Conservation (phyloP, 306 rosid genomes). For the Vachellia collinsii region DNA sequence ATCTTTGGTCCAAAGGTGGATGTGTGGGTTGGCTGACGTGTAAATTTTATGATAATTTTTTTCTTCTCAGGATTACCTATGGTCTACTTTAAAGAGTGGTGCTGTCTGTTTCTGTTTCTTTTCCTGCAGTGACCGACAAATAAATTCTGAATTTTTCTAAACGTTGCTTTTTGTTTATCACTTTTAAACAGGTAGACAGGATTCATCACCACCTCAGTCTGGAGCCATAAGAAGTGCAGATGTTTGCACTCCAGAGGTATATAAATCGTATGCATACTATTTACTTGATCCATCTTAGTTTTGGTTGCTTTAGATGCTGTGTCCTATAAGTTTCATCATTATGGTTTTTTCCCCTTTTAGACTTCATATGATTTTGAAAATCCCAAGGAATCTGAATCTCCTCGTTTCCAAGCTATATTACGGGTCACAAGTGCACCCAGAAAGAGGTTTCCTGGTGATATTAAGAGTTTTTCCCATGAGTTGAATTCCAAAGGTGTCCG, state of each 20-base stretch:
- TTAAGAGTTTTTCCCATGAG: conserved; percentile 98
- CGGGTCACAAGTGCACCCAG: conserved; percentile 97
- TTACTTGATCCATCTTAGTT: conserved; percentile 1
- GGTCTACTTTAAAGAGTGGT: conserved; percentile 4
- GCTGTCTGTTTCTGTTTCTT: conserved; percentile 34
- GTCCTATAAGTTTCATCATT: conserved; percentile 26
- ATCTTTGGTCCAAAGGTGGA: conserved; percentile 24
- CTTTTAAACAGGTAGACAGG: conserved; percentile 60
- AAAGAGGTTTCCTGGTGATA: conserved; percentile 86
- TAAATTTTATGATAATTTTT: conserved; percentile 18
- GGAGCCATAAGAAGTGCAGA: conserved; percentile 74
- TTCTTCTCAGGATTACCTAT: conserved; percentile 19
- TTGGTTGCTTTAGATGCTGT: conserved; percentile 33
- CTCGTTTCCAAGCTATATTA: conserved; percentile 98
- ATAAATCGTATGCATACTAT: conserved; percentile 15
- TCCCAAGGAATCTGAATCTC: conserved; percentile 98
- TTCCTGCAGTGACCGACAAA: conserved; percentile 30
- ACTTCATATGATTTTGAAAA: conserved; percentile 84
- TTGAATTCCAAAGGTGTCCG: conserved; percentile 94
- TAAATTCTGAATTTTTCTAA: conserved; percentile 26
- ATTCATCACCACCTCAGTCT: conserved; percentile 60
- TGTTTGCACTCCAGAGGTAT: conserved; percentile 92
- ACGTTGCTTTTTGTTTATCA: conserved; percentile 42
- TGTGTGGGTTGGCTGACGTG: conserved; percentile 23
- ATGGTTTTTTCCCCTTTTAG: conserved; percentile 51